phyloP scores from a whole-genome alignment of 2,329 filamentous ascomycete species.

The Blumeria hordei region DNA sequence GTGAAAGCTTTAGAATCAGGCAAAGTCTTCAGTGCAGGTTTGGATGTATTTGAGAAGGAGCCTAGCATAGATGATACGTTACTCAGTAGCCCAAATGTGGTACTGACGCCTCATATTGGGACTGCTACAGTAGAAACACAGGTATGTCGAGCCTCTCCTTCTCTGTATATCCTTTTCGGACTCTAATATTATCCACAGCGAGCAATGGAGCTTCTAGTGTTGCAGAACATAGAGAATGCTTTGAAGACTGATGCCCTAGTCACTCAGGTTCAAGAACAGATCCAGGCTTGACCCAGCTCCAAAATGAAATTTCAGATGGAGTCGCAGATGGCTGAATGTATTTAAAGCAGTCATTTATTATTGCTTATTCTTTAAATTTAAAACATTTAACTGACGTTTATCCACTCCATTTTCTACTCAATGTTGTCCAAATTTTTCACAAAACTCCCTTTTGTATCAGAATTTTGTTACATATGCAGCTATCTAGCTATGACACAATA shows the following conservation, averaged over 20 bases:
- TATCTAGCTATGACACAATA: too few relatives aligned
- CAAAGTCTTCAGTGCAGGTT: conserved; percentile 41
- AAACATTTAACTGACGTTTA: too few relatives aligned
- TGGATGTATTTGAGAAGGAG: conserved; percentile 67
- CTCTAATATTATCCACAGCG: conserved; percentile 11
- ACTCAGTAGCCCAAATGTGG: conserved; percentile 42
- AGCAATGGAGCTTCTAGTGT: conserved; percentile 52
- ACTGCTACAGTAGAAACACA: conserved; percentile 44
- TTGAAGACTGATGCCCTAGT: conserved; percentile 34
- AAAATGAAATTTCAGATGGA: too few relatives aligned
- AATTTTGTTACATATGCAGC: too few relatives aligned
- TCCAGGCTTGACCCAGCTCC: too few relatives aligned
- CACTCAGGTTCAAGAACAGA: conserved; percentile 46
- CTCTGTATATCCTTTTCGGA: neutral
- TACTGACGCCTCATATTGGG: conserved; percentile 64
- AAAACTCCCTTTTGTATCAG: too few relatives aligned
- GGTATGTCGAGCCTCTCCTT: conserved; percentile 5
- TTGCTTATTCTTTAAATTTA: too few relatives aligned
- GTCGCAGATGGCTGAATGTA: too few relatives aligned
- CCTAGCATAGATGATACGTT: conserved; percentile 50
- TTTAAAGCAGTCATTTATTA: too few relatives aligned
- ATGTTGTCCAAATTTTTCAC: too few relatives aligned
- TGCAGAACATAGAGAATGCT: conserved; percentile 41
- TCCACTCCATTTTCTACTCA: too few relatives aligned
- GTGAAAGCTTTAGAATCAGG: conserved; percentile 45